Evolutionary conservation across 345 rosid genomes (phyloP).

Genomic region (Mangifera indica): DNA sequence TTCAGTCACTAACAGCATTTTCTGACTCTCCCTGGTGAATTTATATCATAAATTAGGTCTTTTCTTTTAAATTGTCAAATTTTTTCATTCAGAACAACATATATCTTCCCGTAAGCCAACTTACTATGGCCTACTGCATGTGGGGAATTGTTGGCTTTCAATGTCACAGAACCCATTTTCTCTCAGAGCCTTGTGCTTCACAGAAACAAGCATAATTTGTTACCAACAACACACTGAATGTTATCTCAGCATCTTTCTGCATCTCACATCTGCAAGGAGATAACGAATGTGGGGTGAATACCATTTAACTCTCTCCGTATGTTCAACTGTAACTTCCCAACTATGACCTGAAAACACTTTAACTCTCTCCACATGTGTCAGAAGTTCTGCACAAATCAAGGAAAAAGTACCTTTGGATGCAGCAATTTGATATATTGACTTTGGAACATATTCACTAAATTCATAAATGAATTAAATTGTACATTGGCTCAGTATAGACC

Average conservation of each 20-base stretch:
- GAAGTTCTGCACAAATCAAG: neutral
- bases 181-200: neutral
- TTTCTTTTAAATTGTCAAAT: neutral
- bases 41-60: neutral
- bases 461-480: conserved; percentile 8
- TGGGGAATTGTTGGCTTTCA: neutral
- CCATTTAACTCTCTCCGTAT: conserved; percentile 90
- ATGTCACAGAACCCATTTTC: neutral
- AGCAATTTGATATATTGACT: conserved; percentile 56
- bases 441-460: conserved; percentile 45
- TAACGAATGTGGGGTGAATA: conserved; percentile 90
- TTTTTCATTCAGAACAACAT: neutral
- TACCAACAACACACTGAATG: neutral
- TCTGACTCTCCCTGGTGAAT: neutral
- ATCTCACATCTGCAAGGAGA: conserved; percentile 80
- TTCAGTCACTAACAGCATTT: no score
- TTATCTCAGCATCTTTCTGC: conserved; percentile 35
- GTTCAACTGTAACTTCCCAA: conserved; percentile 78
- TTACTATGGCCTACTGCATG: neutral
- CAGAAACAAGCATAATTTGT: neutral
- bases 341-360: neutral
- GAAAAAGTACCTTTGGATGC: conserved; percentile 67
- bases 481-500: conserved; percentile 12
- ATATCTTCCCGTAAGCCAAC: neutral
- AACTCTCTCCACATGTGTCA: no score